Conservation (phyloP, 2,329 filamentous ascomycete species). For the Pseudogymnoascus sp. region DNA sequence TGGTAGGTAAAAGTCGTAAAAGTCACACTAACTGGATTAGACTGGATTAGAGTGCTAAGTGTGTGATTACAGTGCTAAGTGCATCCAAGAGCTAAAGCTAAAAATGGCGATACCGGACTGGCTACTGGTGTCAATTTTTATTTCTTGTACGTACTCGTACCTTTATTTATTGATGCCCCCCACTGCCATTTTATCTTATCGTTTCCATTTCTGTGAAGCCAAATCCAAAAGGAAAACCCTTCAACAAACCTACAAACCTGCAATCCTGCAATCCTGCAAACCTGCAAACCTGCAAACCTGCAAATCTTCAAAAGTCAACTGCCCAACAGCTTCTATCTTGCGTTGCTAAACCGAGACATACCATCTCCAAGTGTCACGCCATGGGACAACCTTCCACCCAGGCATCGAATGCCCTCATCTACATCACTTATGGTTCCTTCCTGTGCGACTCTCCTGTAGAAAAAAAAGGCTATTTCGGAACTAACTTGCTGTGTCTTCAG, state of each 20-base stretch:
- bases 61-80: not conserved
- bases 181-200: slow-evolving; percentile 6
- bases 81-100: not conserved
- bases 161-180: slow-evolving; percentile 3
- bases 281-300: not conserved
- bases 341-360: not conserved
- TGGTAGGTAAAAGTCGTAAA: not conserved
- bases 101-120: not conserved
- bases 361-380: slow-evolving; percentile 13
- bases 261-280: no score
- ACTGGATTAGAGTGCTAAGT: not conserved
- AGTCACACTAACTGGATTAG: not conserved
- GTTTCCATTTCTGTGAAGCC: not conserved
- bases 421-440: slow-evolving; percentile 68
- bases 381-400: slow-evolving; percentile 68
- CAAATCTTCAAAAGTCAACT: not conserved
- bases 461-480: not conserved
- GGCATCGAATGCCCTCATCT: slow-evolving; percentile 78
- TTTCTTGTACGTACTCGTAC: slow-evolving; percentile 7
- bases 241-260: not conserved
- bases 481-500: slow-evolving; percentile 33
- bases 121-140: not conserved
- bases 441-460: slow-evolving; percentile 44
- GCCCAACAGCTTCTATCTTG: not conserved
- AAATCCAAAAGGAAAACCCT: not conserved